phyloP scores from a whole-genome alignment of 306 rosid genomes.

The Heteromeles arbutifolia region DNA sequence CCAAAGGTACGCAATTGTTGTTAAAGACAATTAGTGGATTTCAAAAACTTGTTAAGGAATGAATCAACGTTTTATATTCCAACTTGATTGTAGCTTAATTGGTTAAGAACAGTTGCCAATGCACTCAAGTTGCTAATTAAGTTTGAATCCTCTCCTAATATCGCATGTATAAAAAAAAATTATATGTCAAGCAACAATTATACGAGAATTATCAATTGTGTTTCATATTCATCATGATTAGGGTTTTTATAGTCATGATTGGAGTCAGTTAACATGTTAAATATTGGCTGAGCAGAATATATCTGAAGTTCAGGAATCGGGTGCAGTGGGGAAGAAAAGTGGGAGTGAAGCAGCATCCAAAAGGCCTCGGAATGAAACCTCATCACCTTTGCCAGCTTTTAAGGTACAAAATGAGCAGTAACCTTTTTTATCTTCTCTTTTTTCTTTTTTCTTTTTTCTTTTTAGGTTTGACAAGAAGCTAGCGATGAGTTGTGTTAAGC shows the following conservation, averaged over 20 bases:
- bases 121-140: too few species aligned
- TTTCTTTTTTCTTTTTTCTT: neutral
- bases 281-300: conserved; percentile 55
- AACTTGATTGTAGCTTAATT: too few species aligned
- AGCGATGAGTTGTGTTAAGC: neutral
- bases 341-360: conserved; percentile 62
- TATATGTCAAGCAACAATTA: neutral
- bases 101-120: too few species aligned
- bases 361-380: conserved; percentile 82
- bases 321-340: conserved; percentile 62
- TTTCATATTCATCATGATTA: conserved; percentile 4
- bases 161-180: too few species aligned
- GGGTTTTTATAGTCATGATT: conserved; percentile 18
- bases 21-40: neutral
- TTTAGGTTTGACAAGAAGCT: neutral
- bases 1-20: conserved; percentile 50
- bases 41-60: neutral
- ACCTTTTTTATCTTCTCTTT: neutral
- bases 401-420: conserved; percentile 53
- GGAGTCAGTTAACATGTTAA: neutral
- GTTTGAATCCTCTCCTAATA: too few species aligned
- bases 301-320: conserved; percentile 59
- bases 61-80: neutral
- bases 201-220: neutral
- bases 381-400: conserved; percentile 94